Conservation (phyloP, 2,329 filamentous ascomycete genomes). For the Fusarium sp. region DNA sequence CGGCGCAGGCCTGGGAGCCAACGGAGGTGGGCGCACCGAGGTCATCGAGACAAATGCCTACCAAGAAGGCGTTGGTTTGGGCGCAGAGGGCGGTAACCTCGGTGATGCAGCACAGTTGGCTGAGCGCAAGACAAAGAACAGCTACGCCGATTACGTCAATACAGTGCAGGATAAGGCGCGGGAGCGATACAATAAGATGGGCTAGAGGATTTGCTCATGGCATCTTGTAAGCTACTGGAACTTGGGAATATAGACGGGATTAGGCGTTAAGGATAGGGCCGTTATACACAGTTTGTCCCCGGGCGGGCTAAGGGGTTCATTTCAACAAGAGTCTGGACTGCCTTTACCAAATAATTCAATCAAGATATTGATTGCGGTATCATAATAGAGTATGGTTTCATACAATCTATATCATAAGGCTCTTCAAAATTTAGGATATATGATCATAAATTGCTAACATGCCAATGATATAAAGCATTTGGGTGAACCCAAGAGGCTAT, state of each 20-base stretch:
- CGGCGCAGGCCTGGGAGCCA: conserved; percentile 75
- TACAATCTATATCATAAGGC: no score
- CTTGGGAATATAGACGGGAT: conserved; percentile 11
- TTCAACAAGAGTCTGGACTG: no score
- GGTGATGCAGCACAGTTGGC: conserved; percentile 78
- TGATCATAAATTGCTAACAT: background rate
- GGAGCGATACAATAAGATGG: conserved; percentile 74
- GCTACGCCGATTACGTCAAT: conserved; percentile 74
- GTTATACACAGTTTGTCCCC: background rate
- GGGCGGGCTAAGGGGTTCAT: no score
- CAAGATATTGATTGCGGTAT: no score
- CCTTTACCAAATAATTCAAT: no score
- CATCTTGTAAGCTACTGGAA: background rate
- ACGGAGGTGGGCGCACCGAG: conserved; percentile 73
- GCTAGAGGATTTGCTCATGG: conserved; percentile 19
- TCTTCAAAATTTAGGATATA: no score
- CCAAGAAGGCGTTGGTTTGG: conserved; percentile 77
- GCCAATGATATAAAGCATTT: background rate
- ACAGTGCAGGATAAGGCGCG: conserved; percentile 76
- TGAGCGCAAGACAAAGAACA: conserved; percentile 71
- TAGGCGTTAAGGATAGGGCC: conserved; percentile 17
- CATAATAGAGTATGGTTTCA: no score
- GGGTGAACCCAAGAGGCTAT: background rate
- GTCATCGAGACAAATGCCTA: conserved; percentile 77
- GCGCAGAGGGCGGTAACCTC: conserved; percentile 77